Base-by-base conservation (phyloP, 164 flowering plant species). In the Chimonanthus salicifolius region DNA sequence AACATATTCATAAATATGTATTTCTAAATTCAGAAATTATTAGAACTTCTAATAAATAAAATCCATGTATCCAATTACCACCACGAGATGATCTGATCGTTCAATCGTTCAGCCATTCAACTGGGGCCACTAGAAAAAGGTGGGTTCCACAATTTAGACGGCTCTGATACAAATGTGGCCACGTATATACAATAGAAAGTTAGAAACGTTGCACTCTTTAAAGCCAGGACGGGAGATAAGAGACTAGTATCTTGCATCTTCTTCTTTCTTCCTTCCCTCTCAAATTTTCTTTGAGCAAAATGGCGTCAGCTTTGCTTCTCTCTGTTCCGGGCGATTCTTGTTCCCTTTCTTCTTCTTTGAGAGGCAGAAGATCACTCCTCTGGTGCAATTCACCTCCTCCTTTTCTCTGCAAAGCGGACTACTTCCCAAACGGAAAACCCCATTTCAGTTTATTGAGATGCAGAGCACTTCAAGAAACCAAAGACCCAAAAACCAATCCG, bases 391-490 rank as follows among this genome's bases (percentile, higher is more conserved):
- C 44, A 46, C 62, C 76, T 51, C 44, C 71, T 46, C 13, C 66
- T 18, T 47, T 13, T 64, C 44, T 72, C 60, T 48, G 60, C 60
- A 54, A 54, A 13, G 11, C 16, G 2, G 60, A 54, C 4, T 11
- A 46, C 65, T 33, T 3, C 47, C 62, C 69, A 33, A 49, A 18
- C 62, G 2, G n/a, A 10, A 71, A 47, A 48, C 64, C 70, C 74
- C 68, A 78, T n/a, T 48, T 48, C 64, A 67, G 64, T 65, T 3
- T 16, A 6, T 82, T 80, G 72, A 83, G 77, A 62, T 74, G 82
- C 72, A 84, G 81, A 81, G 97, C 98, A 47, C 74, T 89, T 49
- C 82, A 84, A 80, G 89, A 91, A 72, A 84, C 86, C 8, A 81
- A 86, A 71, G 86, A 88, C 74, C 73, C 73, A 54, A 71, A 76